phyloP scores from a whole-genome alignment of 2,329 filamentous ascomycete genomes.

The Nemania sp. region DNA sequence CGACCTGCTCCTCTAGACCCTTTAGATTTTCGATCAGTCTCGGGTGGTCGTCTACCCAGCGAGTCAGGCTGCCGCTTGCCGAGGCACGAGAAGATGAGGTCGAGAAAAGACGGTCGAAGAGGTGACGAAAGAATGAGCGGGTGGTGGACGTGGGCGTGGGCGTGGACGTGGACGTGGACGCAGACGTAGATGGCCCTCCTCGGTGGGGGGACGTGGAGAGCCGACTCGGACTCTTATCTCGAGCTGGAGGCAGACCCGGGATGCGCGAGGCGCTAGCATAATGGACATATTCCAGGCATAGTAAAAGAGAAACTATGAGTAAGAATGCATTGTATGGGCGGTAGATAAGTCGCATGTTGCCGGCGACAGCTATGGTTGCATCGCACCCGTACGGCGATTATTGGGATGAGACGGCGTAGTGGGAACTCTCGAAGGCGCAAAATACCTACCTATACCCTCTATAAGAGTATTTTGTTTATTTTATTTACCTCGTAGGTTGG shows the following conservation, averaged over 20 bases:
- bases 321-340: neutral
- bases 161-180: slow-evolving; percentile 22
- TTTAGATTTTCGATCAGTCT: slow-evolving; percentile 52
- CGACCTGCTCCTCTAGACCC: slow-evolving; percentile 82
- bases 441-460: no score
- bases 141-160: slow-evolving; percentile 21
- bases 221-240: slow-evolving; percentile 6
- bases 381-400: slow-evolving; percentile 20
- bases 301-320: slow-evolving; percentile 27
- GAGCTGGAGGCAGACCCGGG: slow-evolving; percentile 32
- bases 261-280: slow-evolving; percentile 32
- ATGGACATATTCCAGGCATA: slow-evolving; percentile 20
- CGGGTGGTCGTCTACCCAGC: slow-evolving; percentile 47
- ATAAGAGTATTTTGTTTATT: neutral
- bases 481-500: no score
- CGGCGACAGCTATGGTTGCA: slow-evolving; percentile 16
- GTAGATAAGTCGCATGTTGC: slow-evolving; percentile 32
- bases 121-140: slow-evolving; percentile 46
- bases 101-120: slow-evolving; percentile 42
- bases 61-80: slow-evolving; percentile 39
- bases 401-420: neutral
- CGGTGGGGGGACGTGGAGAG: slow-evolving; percentile 1
- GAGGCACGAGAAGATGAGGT: slow-evolving; percentile 40
- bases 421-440: no score
- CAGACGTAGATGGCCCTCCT: slow-evolving; percentile 6